Evolutionary conservation across 2,329 filamentous ascomycete species (phyloP).

Genomic region (Neurospora crassa): DNA sequence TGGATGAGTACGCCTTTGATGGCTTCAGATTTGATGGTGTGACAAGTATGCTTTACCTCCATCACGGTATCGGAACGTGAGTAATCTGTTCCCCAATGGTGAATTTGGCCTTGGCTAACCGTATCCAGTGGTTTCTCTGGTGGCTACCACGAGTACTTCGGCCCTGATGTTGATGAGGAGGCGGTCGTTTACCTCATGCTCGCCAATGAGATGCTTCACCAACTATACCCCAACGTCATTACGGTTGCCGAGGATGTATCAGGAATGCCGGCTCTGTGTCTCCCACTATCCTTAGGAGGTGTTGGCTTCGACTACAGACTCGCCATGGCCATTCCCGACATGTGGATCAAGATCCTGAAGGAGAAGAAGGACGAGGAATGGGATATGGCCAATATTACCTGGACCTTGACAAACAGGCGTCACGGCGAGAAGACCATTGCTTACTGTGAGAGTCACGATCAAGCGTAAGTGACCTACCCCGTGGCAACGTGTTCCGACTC

Average conservation of each 20-base stretch:
- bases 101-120: conserved; percentile 16
- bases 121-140: conserved; percentile 78
- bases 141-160: conserved; percentile 97
- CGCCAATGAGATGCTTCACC: conserved; percentile 90
- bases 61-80: conserved; percentile 95
- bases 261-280: conserved; percentile 93
- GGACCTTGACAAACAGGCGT: conserved; percentile 82
- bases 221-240: conserved; percentile 78
- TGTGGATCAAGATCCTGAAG: conserved; percentile 99
- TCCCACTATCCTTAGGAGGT: conserved; percentile 76
- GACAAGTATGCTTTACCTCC: conserved; percentile 93
- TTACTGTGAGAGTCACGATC: conserved; percentile 94
- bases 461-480: conserved; percentile 59
- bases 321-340: conserved; percentile 94
- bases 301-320: conserved; percentile 96
- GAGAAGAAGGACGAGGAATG: conserved; percentile 85
- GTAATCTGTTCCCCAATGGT: conserved; percentile 23
- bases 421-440: conserved; percentile 98
- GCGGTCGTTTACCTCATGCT: conserved; percentile 92
- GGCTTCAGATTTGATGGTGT: conserved; percentile 97
- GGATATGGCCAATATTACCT: conserved; percentile 79
- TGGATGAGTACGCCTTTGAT: conserved; percentile 96
- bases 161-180: conserved; percentile 79
- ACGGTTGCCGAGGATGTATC: conserved; percentile 96
- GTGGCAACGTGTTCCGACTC: neutral